Conservation (phyloP, 768 basidiomycete genomes). For the Vararia minispora region DNA sequence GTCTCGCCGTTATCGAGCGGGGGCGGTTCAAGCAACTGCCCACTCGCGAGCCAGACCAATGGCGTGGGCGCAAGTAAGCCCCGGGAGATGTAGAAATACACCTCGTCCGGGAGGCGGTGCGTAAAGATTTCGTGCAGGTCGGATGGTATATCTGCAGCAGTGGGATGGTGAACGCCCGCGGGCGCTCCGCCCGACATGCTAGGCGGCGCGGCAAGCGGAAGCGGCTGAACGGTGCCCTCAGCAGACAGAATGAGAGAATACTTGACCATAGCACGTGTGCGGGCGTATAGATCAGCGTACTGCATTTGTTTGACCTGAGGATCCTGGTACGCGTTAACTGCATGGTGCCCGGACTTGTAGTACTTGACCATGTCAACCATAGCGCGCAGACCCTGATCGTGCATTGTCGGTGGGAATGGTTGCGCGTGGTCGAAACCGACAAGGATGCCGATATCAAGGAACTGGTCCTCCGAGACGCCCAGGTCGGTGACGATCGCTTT, state of each 20-base stretch:
- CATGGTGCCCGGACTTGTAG: constrained; percentile 81
- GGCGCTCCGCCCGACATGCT: constrained; percentile 39
- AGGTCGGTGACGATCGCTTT: constrained; percentile 55
- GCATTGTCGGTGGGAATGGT: constrained; percentile 71
- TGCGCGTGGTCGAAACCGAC: constrained; percentile 79
- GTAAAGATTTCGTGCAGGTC: constrained; percentile 96
- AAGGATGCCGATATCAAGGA: constrained; percentile 88
- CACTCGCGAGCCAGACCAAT: constrained; percentile 89
- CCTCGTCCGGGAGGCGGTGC: constrained; percentile 86
- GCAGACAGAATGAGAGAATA: constrained; percentile 84
- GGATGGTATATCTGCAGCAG: constrained; percentile 76
- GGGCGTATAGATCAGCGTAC: constrained; percentile 80
- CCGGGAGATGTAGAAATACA: constrained; percentile 92
- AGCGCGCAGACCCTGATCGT: constrained; percentile 73
- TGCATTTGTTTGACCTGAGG: constrained; percentile 69
- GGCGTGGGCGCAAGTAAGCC: constrained; percentile 84
- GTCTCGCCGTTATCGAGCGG: constrained; percentile 95
- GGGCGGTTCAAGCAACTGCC: constrained; percentile 73
- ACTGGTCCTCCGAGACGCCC: constrained; percentile 73
- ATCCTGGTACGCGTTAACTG: constrained; percentile 66
- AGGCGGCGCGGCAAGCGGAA: constrained; percentile 56
- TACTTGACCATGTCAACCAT: constrained; percentile 89
- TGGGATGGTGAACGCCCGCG: constrained; percentile 56
- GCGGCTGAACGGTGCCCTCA: constrained; percentile 71
- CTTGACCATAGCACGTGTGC: constrained; percentile 85